phyloP scores from a whole-genome alignment of 768 basidiomycete species.

The Holtermanniella nyarrowii region DNA sequence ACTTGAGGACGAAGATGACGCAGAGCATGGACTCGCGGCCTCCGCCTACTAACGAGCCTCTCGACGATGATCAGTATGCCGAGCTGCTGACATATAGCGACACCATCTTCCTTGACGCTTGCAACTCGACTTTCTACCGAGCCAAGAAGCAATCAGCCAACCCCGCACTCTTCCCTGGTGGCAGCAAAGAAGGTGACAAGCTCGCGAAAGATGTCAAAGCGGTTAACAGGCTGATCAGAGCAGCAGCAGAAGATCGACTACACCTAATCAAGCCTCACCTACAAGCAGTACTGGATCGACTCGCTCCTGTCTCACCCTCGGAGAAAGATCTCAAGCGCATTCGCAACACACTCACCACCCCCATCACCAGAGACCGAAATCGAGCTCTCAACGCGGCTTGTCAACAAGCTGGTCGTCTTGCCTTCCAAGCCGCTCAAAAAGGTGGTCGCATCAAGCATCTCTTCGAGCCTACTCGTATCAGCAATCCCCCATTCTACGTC shows the following conservation, averaged over 20 bases:
- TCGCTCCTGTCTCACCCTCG: no score
- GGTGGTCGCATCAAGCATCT: slow-evolving; percentile 5
- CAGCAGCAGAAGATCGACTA: neutral
- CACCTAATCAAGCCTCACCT: no score
- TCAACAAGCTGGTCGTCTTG: neutral
- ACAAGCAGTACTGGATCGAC: no score
- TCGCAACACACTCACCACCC: neutral
- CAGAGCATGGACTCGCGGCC: neutral
- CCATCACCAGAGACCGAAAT: neutral
- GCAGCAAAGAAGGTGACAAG: neutral
- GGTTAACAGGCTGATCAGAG: neutral
- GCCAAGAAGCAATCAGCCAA: neutral
- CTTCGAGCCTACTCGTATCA: slow-evolving; percentile 2
- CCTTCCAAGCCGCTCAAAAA: neutral
- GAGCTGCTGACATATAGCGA: neutral
- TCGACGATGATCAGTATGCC: neutral
- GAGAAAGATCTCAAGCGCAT: no score
- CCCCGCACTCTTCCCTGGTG: neutral
- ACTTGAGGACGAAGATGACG: neutral
- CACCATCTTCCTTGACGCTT: neutral
- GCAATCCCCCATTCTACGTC: slow-evolving; percentile 4
- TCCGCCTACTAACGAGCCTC: no score
- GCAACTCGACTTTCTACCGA: neutral
- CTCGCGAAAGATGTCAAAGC: neutral
- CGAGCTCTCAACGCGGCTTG: no score